Evolutionary conservation across 805 yeast genomes (phyloP).

Genomic region (Metschnikowia aberdeeniae): DNA sequence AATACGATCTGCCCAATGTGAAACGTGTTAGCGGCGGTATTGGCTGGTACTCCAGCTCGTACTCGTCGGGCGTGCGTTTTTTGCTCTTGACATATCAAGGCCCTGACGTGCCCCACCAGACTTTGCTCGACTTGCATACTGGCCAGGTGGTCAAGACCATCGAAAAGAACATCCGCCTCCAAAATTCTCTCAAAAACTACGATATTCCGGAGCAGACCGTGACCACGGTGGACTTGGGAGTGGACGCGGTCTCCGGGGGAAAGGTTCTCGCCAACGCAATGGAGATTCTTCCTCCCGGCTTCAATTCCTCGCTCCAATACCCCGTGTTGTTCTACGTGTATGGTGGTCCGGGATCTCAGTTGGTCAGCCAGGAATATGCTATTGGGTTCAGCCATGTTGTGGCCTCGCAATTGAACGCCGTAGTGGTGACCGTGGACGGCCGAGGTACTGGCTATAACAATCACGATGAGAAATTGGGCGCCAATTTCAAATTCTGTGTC

Average conservation of each 20-base stretch:
- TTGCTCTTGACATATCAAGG: slow-evolving; percentile 70
- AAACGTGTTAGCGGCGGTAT: slow-evolving; percentile 37
- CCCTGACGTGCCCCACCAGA: slow-evolving; percentile 77
- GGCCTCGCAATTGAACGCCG: slow-evolving; percentile 71
- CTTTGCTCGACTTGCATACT: slow-evolving; percentile 45
- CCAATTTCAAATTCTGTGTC: slow-evolving; percentile 66
- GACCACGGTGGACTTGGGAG: slow-evolving; percentile 51
- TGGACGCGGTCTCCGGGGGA: slow-evolving; percentile 44
- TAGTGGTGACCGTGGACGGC: slow-evolving; percentile 94
- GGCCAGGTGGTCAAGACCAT: slow-evolving; percentile 37
- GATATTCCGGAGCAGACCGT: slow-evolving; percentile 54
- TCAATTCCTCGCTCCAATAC: slow-evolving; percentile 59
- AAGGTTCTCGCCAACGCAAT: slow-evolving; percentile 55
- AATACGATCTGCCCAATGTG: slow-evolving; percentile 7
- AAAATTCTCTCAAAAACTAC: slow-evolving; percentile 36
- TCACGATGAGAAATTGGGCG: slow-evolving; percentile 37
- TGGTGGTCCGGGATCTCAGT: slow-evolving; percentile 95
- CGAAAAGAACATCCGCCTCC: slow-evolving; percentile 45
- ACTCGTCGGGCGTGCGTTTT: slow-evolving; percentile 75
- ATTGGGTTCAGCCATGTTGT: slow-evolving; percentile 69
- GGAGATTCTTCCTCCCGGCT: slow-evolving; percentile 75
- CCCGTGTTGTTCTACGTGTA: slow-evolving; percentile 88
- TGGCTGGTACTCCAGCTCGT: slow-evolving; percentile 66
- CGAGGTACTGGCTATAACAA: slow-evolving; percentile 95
- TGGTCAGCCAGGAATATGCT: slow-evolving; percentile 59